Conservation (phyloP, 176 grass and related monocot genomes). For the Ananas comosus region DNA sequence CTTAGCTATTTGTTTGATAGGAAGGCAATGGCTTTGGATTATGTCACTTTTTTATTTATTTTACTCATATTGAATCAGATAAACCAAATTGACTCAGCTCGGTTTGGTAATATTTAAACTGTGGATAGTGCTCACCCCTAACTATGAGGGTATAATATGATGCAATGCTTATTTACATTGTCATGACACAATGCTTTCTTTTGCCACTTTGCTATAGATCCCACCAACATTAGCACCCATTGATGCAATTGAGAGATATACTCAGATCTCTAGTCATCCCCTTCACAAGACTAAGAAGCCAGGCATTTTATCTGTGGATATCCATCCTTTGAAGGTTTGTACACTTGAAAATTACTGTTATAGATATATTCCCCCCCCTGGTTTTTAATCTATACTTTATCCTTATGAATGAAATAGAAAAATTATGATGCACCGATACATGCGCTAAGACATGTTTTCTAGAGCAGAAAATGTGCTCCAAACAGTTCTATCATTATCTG, state of each 20-base stretch:
- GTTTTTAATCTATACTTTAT: neutral
- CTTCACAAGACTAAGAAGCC: slow-evolving; percentile 97
- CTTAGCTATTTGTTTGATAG: no score
- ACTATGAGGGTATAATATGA: neutral
- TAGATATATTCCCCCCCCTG: neutral
- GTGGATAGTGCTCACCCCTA: neutral
- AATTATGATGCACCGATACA: neutral
- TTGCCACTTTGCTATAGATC: slow-evolving; percentile 32
- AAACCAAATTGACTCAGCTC: no score
- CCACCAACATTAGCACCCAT: slow-evolving; percentile 50
- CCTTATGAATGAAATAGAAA: neutral
- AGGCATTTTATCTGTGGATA: slow-evolving; percentile 87
- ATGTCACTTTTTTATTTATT: no score
- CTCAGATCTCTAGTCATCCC: slow-evolving; percentile 88
- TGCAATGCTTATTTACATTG: neutral
- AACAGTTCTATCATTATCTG: no score
- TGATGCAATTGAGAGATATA: slow-evolving; percentile 75
- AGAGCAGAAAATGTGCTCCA: no score
- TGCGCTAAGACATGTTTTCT: neutral
- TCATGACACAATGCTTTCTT: neutral
- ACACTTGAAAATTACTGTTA: slow-evolving; percentile 1
- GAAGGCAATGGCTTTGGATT: no score
- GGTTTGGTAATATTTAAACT: no score
- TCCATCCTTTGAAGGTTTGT: slow-evolving; percentile 90
- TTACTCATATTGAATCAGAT: no score